Evolutionary conservation across 805 yeast genomes (phyloP).

Genomic region (Nakazawaea holstii): DNA sequence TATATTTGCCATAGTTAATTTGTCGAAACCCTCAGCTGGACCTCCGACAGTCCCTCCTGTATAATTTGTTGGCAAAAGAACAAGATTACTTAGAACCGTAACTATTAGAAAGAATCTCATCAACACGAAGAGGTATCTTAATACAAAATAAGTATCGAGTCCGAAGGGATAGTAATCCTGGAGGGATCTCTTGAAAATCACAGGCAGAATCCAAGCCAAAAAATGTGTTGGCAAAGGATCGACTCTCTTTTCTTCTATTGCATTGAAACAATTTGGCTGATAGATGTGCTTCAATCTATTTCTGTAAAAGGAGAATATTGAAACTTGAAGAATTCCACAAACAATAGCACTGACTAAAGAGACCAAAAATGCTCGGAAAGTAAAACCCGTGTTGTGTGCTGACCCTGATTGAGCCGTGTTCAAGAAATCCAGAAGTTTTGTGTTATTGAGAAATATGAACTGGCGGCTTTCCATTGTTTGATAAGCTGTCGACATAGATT

Average conservation of each 20-base stretch:
- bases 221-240: conserved; percentile 34
- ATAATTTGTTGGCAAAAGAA: conserved; percentile 61
- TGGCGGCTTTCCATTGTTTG: not conserved
- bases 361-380: conserved; percentile 49
- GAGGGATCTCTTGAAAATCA: conserved; percentile 30
- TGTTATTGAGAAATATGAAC: not conserved
- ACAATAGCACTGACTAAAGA: conserved; percentile 50
- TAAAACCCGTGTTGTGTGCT: conserved; percentile 56
- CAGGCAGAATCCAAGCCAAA: conserved; percentile 53
- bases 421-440: conserved; percentile 30
- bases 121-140: conserved; percentile 53
- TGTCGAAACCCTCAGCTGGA: conserved; percentile 49
- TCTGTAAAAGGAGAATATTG: conserved; percentile 33
- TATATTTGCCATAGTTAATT: conserved; percentile 66
- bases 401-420: conserved; percentile 51
- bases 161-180: conserved; percentile 49
- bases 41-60: conserved; percentile 27
- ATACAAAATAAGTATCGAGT: conserved; percentile 68
- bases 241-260: conserved; percentile 33
- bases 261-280: conserved; percentile 47
- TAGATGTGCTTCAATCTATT: conserved; percentile 36
- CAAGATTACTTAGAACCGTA: conserved; percentile 49
- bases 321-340: conserved; percentile 48
- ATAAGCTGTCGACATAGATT: not conserved
- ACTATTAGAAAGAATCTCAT: conserved; percentile 45